Base-by-base conservation (phyloP, 1,284 basidiomycete species). In the Stygiomarasmius scandens region DNA sequence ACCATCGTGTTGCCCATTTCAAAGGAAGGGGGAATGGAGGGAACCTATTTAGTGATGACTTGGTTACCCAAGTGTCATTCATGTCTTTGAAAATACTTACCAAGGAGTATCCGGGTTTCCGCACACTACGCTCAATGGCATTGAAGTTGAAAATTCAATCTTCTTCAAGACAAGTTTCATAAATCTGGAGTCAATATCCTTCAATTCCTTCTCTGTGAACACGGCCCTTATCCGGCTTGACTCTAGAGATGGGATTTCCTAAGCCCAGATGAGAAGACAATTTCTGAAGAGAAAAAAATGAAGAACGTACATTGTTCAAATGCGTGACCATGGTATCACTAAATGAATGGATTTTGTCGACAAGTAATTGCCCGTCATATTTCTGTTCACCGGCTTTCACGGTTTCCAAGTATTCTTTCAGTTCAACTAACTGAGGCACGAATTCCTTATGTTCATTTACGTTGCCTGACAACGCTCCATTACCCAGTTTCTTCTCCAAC, bases 181-280 rank as follows among this genome's bases (percentile, higher is more conserved):
- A 48, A 67, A 64, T 11, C 58, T 58, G 24, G 8, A 36, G 23
- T 67, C 64, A 9, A 68, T 60, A 14, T 59, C 59, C 36, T 63
- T 62, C n/a, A 68, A 56, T 46, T 66, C 62, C 47, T 63, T 51
- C 49, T 66, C 62, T 1, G 65, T 68, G 44, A 66, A 68, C 0
- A 38, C 56, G 3, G 49, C 62, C 3, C 59, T 56, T 32, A 68
- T 59, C 6, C 55, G 55, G 34, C 55, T 47, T 3, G 64, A 55
- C 12, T 63, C 62, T 20, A 68, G 58, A 1, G 56, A 56, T 19
- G 58, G 55, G n/a, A 67, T 55, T 46, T 66, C 67, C 67, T 68
- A 23, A 23, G 3, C 6, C 29, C 5, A 53, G 14, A 47, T 23
- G 14, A 20, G 14, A 12, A 24, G 25, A 20, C 4, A 34, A 36